Conservation (phyloP, 805 yeast species). For the Maudiozyma pseudohumilis region DNA sequence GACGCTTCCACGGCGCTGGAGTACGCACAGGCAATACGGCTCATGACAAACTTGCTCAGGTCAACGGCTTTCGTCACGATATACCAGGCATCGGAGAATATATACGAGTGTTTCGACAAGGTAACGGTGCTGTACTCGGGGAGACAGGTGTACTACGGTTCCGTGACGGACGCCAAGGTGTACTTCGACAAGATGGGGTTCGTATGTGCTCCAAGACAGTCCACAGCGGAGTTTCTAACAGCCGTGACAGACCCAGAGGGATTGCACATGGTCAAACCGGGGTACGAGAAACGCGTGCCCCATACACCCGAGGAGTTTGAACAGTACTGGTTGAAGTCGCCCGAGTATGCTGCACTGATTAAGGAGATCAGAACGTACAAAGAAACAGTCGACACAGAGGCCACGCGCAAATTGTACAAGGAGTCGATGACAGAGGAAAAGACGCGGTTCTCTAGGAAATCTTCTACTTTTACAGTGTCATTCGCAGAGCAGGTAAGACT, state of each 20-base stretch:
- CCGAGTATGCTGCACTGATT: constrained; percentile 30
- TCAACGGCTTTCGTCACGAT: constrained; percentile 51
- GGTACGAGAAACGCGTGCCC: constrained; percentile 43
- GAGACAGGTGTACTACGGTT: constrained; percentile 49
- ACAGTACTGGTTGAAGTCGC: constrained; percentile 34
- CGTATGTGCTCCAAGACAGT: constrained; percentile 45
- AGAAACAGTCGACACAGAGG: constrained; percentile 22
- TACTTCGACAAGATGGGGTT: constrained; percentile 52
- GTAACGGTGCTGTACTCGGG: constrained; percentile 44
- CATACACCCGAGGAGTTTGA: constrained; percentile 48
- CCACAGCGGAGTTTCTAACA: constrained; percentile 53
- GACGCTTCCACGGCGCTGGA: constrained; percentile 66
- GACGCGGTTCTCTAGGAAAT: constrained; percentile 14
- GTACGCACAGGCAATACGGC: constrained; percentile 49
- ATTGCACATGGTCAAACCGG: constrained; percentile 28
- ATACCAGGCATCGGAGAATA: constrained; percentile 49
- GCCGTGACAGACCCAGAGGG: constrained; percentile 52
- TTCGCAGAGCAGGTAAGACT: constrained; percentile 39
- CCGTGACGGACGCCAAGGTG: constrained; percentile 35
- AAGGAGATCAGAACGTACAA: constrained; percentile 34
- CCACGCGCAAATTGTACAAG: constrained; percentile 29
- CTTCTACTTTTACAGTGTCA: constrained; percentile 21
- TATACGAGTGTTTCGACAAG: constrained; percentile 45
- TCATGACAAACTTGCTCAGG: constrained; percentile 39
- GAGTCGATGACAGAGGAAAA: constrained; percentile 24